A percentile compares a stretch with the other conserved stretches of the same genome.
Evolutionary conservation across 164 flowering plant species (phyloP).

Genomic region (Tinospora cordifolia): DNA sequence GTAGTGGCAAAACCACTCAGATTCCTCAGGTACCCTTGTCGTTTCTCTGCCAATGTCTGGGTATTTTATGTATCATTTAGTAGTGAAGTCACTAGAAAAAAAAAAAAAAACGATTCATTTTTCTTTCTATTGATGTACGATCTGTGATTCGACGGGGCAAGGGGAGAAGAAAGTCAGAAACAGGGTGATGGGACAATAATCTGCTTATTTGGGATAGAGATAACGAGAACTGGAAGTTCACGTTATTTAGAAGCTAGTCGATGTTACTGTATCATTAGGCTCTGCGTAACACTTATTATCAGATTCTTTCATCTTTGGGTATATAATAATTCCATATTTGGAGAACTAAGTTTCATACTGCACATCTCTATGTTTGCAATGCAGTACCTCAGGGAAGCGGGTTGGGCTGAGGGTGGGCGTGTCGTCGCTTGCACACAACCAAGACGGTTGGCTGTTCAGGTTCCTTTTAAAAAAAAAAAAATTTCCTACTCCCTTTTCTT

Average conservation of each 20-base stretch:
- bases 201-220: too few species aligned
- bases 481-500: too few species aligned
- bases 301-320: background rate
- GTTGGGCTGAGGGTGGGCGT: constrained; percentile 95
- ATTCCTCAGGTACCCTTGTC: constrained; percentile 66
- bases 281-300: background rate
- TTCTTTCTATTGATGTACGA: too few species aligned
- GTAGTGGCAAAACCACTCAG: constrained; percentile 96
- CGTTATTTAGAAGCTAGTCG: background rate
- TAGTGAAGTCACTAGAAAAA: too few species aligned
- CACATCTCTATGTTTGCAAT: constrained; percentile 7
- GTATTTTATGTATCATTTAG: too few species aligned
- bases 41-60: background rate
- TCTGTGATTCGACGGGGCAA: too few species aligned
- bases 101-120: too few species aligned
- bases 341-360: background rate
- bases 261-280: background rate
- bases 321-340: background rate
- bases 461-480: too few species aligned
- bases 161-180: too few species aligned
- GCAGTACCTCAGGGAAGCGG: constrained; percentile 90
- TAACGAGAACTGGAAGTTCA: too few species aligned
- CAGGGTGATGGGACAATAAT: too few species aligned
- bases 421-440: constrained; percentile 95
- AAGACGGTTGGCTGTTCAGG: constrained; percentile 89